These are phyloP conservation scores for Talaromyces marneffei DNA, from an alignment of 2,329 filamentous ascomycete genomes.

Conservation along the genomic window DNA sequence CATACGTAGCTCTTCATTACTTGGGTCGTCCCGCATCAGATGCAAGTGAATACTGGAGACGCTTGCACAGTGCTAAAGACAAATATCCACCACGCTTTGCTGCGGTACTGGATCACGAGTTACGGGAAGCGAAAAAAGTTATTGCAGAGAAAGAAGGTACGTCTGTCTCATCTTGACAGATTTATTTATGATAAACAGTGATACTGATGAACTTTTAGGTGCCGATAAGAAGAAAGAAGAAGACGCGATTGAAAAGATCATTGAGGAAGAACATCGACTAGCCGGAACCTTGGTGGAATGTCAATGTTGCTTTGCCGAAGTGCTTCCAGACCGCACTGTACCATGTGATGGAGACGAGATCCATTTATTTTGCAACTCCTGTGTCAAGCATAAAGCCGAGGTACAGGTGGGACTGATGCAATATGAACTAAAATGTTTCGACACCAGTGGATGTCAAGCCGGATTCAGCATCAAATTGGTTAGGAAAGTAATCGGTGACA, in stretches of 20 bases:
- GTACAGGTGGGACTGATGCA: constrained; percentile 63
- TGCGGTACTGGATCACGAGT: constrained; percentile 18
- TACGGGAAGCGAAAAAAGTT: constrained; percentile 24
- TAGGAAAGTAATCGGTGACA: constrained; percentile 52
- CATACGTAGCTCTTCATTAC: constrained; percentile 24
- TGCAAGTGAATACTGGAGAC: not conserved
- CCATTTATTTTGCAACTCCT: constrained; percentile 67
- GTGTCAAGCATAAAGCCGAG: constrained; percentile 61
- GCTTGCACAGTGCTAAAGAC: constrained; percentile 3
- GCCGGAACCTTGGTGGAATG: constrained; percentile 60
- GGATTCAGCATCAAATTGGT: constrained; percentile 55
- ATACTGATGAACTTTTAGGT: not conserved
- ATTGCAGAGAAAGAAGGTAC: constrained; percentile 19
- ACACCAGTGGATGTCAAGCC: constrained; percentile 58
- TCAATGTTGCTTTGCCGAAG: constrained; percentile 65
- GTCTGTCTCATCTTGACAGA: not conserved
- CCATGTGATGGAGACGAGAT: constrained; percentile 54
- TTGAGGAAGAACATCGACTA: constrained; percentile 34
- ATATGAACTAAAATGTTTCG: constrained; percentile 66
- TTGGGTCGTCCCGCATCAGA: constrained; percentile 19
- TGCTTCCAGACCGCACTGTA: constrained; percentile 61
- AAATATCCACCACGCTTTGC: not conserved
- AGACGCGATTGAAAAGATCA: constrained; percentile 27
- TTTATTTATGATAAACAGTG: not conserved
- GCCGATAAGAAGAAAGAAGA: constrained; percentile 21